phyloP scores from a whole-genome alignment of 2,329 filamentous ascomycete species.

The Scopulariopsis brevicaulis region DNA sequence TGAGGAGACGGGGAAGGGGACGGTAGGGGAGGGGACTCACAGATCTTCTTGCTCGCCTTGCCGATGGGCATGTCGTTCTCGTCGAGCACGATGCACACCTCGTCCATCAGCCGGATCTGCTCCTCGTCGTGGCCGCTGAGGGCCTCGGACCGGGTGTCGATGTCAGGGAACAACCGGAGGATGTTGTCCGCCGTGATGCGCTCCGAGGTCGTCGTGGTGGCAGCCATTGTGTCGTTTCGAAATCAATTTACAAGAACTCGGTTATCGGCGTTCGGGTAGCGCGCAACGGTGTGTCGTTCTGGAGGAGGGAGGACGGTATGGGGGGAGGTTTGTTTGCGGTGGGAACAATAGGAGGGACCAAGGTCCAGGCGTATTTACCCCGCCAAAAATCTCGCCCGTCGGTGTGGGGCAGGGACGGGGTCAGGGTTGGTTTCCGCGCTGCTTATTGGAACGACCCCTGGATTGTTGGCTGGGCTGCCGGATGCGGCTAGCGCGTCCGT shows the following conservation, averaged over 20 bases:
- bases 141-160: slow-evolving; percentile 58
- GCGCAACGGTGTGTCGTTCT: not conserved
- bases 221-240: not conserved
- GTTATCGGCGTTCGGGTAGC: not conserved
- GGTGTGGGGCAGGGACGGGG: not conserved
- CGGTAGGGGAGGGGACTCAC: slow-evolving; percentile 40
- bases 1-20: slow-evolving; percentile 1
- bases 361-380: not conserved
- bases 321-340: not conserved
- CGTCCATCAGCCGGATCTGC: slow-evolving; percentile 97
- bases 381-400: not conserved
- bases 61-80: slow-evolving; percentile 88
- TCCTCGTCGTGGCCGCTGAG: slow-evolving; percentile 91
- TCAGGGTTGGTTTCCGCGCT: not conserved
- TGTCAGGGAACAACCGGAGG: slow-evolving; percentile 77
- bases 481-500: not conserved
- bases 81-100: slow-evolving; percentile 95
- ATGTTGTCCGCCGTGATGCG: slow-evolving; percentile 78
- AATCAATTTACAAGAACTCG: not conserved
- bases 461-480: not conserved
- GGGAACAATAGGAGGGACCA: not conserved
- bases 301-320: not conserved
- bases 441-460: not conserved
- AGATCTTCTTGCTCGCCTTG: slow-evolving; percentile 95
- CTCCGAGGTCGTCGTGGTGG: slow-evolving; percentile 23